Evolutionary conservation across 495 filamentous ascomycete species (phyloP).

Genomic region (Annulohypoxylon nitens): DNA sequence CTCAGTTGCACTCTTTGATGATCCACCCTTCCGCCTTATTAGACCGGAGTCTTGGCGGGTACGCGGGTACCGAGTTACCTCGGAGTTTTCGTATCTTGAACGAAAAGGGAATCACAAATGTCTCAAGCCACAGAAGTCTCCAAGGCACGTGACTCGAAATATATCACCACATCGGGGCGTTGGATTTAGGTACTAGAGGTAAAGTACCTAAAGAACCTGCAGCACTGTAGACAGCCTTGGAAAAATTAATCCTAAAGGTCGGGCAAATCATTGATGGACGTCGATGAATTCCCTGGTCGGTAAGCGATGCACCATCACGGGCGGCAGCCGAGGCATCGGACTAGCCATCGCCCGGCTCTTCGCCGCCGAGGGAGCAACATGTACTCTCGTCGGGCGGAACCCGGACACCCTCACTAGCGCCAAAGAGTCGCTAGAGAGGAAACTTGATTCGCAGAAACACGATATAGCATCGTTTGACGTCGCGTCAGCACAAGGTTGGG

Average conservation of each 20-base stretch:
- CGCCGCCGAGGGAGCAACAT: constrained; percentile 69
- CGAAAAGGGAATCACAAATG: neutral
- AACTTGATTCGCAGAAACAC: constrained; percentile 41
- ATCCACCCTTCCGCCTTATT: constrained; percentile 19
- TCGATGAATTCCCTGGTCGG: constrained; percentile 47
- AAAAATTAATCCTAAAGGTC: too few relatives aligned
- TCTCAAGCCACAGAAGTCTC: constrained; percentile 3
- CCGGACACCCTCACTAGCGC: constrained; percentile 55
- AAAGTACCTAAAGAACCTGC: too few relatives aligned
- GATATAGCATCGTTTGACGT: constrained; percentile 41
- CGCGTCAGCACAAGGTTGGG: constrained; percentile 30
- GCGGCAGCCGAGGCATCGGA: constrained; percentile 59
- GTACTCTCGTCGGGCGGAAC: constrained; percentile 68
- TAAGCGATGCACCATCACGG: constrained; percentile 56
- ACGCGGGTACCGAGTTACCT: constrained; percentile 14
- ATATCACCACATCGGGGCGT: constrained; percentile 11
- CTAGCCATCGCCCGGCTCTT: constrained; percentile 73
- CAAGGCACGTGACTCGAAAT: constrained; percentile 14
- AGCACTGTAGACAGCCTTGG: too few relatives aligned
- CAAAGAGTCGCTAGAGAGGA: constrained; percentile 36
- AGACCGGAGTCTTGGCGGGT: constrained; percentile 5
- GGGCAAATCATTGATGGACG: too few relatives aligned
- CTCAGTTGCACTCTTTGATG: neutral
- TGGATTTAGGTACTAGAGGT: too few relatives aligned
- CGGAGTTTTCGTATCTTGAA: constrained; percentile 21